phyloP scores from a whole-genome alignment of 495 filamentous ascomycete species.

The Bryoglossum gracile region DNA sequence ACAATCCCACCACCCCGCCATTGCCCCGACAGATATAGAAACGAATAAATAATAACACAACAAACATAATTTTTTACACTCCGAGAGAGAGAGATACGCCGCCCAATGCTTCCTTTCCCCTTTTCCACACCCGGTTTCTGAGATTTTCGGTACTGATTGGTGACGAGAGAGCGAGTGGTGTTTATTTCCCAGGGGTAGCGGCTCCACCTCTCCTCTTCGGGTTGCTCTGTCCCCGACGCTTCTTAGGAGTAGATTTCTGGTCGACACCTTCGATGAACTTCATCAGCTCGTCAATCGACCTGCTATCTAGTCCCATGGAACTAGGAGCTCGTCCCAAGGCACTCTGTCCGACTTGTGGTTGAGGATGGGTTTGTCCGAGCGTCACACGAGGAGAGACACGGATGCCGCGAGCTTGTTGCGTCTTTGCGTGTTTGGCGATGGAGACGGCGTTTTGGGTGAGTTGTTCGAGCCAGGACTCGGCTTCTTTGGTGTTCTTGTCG shows the following conservation, averaged over 20 bases:
- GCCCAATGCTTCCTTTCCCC: slow-evolving; percentile 14
- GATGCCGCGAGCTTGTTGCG: slow-evolving; percentile 61
- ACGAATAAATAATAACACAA: too few species aligned
- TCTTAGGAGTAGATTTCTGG: slow-evolving; percentile 56
- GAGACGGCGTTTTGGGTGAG: slow-evolving; percentile 90
- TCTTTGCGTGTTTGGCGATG: slow-evolving; percentile 86
- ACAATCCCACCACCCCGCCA: neutral
- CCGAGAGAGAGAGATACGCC: slow-evolving; percentile 7
- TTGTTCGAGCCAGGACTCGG: slow-evolving; percentile 90
- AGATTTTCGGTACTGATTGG: too few species aligned
- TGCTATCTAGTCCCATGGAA: slow-evolving; percentile 46
- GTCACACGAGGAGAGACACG: slow-evolving; percentile 42
- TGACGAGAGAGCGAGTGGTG: too few species aligned
- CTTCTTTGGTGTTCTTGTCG: slow-evolving; percentile 93
- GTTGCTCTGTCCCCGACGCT: slow-evolving; percentile 58
- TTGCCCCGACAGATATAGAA: too few species aligned
- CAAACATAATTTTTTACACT: too few species aligned
- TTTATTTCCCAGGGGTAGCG: too few species aligned
- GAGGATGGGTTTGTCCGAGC: slow-evolving; percentile 36
- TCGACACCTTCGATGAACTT: slow-evolving; percentile 78
- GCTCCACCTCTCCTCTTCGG: slow-evolving; percentile 60
- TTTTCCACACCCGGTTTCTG: neutral
- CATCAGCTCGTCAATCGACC: slow-evolving; percentile 79
- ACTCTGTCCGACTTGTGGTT: slow-evolving; percentile 46
- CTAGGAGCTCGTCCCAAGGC: slow-evolving; percentile 31